Percentiles rank a stretch among this genome's conserved stretches.
These are phyloP conservation scores for Phytophthora pluvialis DNA, from an alignment of 352 stramenopile genomes.

Conservation along the genomic window DNA sequence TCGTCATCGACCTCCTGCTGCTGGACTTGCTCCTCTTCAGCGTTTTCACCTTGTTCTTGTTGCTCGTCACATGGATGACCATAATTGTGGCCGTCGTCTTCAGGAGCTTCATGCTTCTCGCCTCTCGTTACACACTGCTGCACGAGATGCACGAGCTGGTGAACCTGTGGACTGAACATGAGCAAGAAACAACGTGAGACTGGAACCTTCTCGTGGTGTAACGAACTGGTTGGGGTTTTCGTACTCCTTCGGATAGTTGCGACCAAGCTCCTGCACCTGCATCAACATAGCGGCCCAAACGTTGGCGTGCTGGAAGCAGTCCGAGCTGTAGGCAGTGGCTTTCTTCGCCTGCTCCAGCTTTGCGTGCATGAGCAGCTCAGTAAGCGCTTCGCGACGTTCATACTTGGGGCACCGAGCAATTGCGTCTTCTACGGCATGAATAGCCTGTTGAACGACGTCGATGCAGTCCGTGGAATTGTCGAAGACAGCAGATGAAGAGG, in stretches of 20 bases:
- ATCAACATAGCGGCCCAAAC: conserved; percentile 35
- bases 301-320: conserved; percentile 22
- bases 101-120: conserved; percentile 37
- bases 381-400: conserved; percentile 33
- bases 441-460: conserved; percentile 35
- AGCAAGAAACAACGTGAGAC: conserved; percentile 17
- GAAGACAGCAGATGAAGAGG: conserved; percentile 6
- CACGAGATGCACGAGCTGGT: conserved; percentile 47
- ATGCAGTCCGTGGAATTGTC: conserved; percentile 20
- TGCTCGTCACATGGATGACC: conserved; percentile 5
- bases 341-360: conserved; percentile 39
- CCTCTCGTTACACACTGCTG: conserved; percentile 34
- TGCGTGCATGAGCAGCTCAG: conserved; percentile 32
- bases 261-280: conserved; percentile 37
- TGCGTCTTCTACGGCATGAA: conserved; percentile 34
- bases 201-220: not conserved
- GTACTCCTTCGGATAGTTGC: conserved; percentile 44
- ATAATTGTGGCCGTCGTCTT: conserved; percentile 32
- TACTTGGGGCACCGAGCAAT: conserved; percentile 31
- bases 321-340: conserved; percentile 9
- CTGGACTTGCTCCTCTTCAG: conserved; percentile 11
- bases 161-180: conserved; percentile 41
- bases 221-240: not conserved
- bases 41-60: conserved; percentile 14
- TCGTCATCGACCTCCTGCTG: conserved; percentile 32